A percentile compares a stretch with the other conserved stretches of the same genome.
phyloP scores from a whole-genome alignment of 2,329 filamentous ascomycete species.

The Paraconiothyrium sp. region DNA sequence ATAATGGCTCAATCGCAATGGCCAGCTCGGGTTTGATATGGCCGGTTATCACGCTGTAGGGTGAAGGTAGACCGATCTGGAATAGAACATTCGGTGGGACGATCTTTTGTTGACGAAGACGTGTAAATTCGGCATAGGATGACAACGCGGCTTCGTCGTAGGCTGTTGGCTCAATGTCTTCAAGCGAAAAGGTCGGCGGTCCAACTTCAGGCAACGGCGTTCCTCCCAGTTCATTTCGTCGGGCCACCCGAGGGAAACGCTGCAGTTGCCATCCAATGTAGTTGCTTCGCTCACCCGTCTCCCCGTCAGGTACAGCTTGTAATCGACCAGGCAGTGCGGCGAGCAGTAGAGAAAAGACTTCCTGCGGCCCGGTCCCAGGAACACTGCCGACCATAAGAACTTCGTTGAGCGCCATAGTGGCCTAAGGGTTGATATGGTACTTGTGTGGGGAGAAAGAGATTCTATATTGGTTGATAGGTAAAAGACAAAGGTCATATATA shows the following conservation, averaged over 20 bases:
- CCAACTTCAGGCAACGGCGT: not conserved
- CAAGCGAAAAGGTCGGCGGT: conserved; percentile 1
- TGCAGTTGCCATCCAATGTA: conserved; percentile 9
- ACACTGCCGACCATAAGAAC: conserved; percentile 30
- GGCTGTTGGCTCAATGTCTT: conserved; percentile 18
- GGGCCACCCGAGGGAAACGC: conserved; percentile 3
- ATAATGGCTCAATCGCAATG: conserved; percentile 41
- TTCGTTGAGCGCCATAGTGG: conserved; percentile 11
- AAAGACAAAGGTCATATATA: too few relatives aligned
- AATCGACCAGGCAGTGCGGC: conserved; percentile 22
- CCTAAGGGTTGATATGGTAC: not conserved
- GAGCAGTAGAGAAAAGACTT: conserved; percentile 18
- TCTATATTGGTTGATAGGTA: not conserved
- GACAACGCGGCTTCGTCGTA: conserved; percentile 46
- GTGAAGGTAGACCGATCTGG: conserved; percentile 40
- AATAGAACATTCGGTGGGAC: conserved; percentile 41
- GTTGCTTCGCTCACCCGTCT: conserved; percentile 21
- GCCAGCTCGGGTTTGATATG: conserved; percentile 31
- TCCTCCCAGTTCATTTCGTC: not conserved
- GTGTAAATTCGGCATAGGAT: conserved; percentile 45
- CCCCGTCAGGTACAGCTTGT: conserved; percentile 29
- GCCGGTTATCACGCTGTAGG: conserved; percentile 5
- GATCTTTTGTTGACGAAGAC: conserved; percentile 39
- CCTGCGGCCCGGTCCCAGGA: conserved; percentile 15
- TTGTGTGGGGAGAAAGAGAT: not conserved